Evolutionary conservation across 176 grass and related monocot genomes (phyloP), one percentile per base, ranked within the genome.

Genomic region (Oryza glaberrima): DNA sequence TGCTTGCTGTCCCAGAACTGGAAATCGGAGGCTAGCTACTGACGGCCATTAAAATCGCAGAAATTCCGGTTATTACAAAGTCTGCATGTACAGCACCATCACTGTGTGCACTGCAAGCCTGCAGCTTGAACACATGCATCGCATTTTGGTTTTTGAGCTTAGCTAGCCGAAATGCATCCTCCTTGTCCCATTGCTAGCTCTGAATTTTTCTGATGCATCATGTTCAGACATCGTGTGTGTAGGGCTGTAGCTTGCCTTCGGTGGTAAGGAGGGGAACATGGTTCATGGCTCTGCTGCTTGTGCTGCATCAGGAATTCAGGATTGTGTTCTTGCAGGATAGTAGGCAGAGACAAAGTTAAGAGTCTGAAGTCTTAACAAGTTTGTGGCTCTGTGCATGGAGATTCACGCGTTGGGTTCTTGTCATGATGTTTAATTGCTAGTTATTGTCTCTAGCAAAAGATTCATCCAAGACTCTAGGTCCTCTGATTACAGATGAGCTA

Each of bases 1-100:
- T 64, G 68, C 28, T 16, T 3, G 38, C 41, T 76, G 61, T 51
- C 84, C 84, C 69, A 32, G 69, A 90, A 87, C 66, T 87, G 76
- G 81, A 81, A 87, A 80, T 14, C 16, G 76, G 76, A 87, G 38
- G 81, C 76, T 84, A 84, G 84, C 76, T 84, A 84, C 80, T n/a
- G 80, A 56, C 12, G 54, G 38, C 34, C 68, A 69, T 25, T 83
- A 25, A 75, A 40, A 46, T 82, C 44, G 25, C 78, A 54, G 60
- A 56, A 56, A 56, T 56, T 56, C 52, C 16, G 16, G 16, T 56
- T 56, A 19, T 56, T 56, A 56, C 52, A 52, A 12, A 17, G 28
- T 26, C 65, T 60, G 49, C 65, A 28, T 17, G 12, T 35, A 56
- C 16, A 66, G 52, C 14, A 44, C 6, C 36, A 34, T 73, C 69